Evolutionary conservation across 2,329 filamentous ascomycete genomes (phyloP), one percentile per base, ranked within the genome.

Genomic region (Fusarium musae): DNA sequence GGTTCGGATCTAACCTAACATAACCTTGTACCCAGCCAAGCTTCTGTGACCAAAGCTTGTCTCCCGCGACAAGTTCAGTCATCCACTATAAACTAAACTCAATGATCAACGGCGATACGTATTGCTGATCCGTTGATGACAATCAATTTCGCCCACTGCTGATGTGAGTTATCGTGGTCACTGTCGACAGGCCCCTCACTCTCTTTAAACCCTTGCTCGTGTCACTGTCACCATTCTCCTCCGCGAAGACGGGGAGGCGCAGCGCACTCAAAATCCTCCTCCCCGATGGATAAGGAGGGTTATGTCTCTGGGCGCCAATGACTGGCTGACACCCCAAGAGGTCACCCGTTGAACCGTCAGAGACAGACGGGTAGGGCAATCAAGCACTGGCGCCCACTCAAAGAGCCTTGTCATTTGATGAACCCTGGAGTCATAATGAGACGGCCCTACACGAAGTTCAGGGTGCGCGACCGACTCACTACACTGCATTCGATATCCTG

Each of bases 1-100:
- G 46, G 52, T 26, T 66, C 43, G 61, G 61, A 49, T 66, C 50
- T 66, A 59, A 49, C 61, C 61, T 59, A 28, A 30, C 46, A 34
- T 52, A 47, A 32, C 30, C 58, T 62, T 40, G 47, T 37, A n/a
- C 23, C 42, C 19, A 56, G 43, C 62, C 50, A 69, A 69, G 64
- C 42, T 68, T 68, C 54, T 62, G 52, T 32, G n/a, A 63, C 28
- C 37, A 68, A 63, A 63, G 63, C 65, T 68, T 68, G 65, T 68
- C 66, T 36, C 37, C 9, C 36, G 37, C n/a, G 32, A 67, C 63
- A 61, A 32, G 49, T 34, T 59, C 46, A 49, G 32, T 32, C 59
- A 64, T 66, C 47, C 47, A 46, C 28, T 59, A 43, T 19, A 53
- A 67, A 46, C 42, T 37, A n/a, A 39, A 42, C 43, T 53, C 28